Base-by-base conservation (phyloP, 1,139 yeast species). In the Yamadazyma jaroonii region DNA sequence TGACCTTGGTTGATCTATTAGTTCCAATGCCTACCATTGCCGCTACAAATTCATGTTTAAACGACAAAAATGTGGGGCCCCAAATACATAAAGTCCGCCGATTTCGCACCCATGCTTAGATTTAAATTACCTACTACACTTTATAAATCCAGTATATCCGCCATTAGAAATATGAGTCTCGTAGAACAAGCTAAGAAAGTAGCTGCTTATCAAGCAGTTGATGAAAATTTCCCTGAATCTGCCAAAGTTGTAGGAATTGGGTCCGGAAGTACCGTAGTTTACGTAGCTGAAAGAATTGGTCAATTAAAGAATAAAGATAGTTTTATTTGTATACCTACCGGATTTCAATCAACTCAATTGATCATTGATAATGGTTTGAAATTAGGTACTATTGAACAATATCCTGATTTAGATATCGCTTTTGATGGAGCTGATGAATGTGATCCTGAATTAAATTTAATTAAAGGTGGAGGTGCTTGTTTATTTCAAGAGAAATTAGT, bases 381-480 rank as follows among this genome's bases (percentile, higher is more conserved):
- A 27, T 71, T 90, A 48, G 96, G 95, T 1, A 68, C 85, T 6
- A 79, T 92, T 47, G 97, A 92, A 55, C 90, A 87, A 64, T 82
- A 67, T 51, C 81, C 89, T 2, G 73, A 74, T 24, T 67, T 94
- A 31, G 98, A 92, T 57, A 80, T 92, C 51, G 96, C 96, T 3
- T 92, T 94, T 58, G 99, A 94, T 61, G 99, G 99, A 31, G 98
- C 98, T 7, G 99, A 94, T 62, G 99, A 94, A 61, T 94, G 90
- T 40, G 98, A 92, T 58, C 31, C 44, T 3, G 56, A 72, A 13
- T 72, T 92, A 52, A 87, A 89, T 56, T 80, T 92, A 53, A 94
- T 94, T 61, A 94, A 94, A 64, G 99, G 99, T 46, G 99, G 99
- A 34, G 99, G 99, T 29, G 99, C 97, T 2, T 94, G 99, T 62